Percentiles rank a stretch among this genome's conserved stretches.
Evolutionary conservation across 2,329 filamentous ascomycete species (phyloP).

Genomic region (Cladosporium austrohemisphaericum): DNA sequence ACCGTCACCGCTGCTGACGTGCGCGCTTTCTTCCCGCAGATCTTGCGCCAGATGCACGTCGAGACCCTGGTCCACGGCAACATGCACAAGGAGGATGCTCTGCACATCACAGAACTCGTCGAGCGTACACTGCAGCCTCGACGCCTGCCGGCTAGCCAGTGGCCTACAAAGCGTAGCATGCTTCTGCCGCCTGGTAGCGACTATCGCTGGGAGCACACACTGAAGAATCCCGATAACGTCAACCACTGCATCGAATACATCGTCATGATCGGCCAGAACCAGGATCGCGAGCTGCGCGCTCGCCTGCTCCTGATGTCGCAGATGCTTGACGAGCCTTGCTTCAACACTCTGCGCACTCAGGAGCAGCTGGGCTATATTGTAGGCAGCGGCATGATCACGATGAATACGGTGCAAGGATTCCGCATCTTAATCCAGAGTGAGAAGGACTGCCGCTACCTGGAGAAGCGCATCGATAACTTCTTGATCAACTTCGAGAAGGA

Average conservation of each 20-base stretch:
- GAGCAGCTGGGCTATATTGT: conserved; percentile 97
- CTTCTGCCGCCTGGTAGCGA: conserved; percentile 76
- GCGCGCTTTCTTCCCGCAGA: conserved; percentile 70
- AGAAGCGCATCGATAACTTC: conserved; percentile 84
- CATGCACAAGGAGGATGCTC: conserved; percentile 85
- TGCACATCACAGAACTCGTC: conserved; percentile 78
- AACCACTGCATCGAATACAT: conserved; percentile 52
- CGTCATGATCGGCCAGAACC: conserved; percentile 40
- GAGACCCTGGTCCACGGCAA: conserved; percentile 90
- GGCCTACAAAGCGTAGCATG: conserved; percentile 73
- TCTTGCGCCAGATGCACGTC: conserved; percentile 79
- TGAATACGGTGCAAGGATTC: conserved; percentile 74
- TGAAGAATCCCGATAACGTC: conserved; percentile 84
- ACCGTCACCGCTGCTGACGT: conserved; percentile 71
- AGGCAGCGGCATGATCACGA: conserved; percentile 70
- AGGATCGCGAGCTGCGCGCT: conserved; percentile 67
- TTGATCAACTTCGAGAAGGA: conserved; percentile 62
- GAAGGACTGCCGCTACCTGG: conserved; percentile 75
- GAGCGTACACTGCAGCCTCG: conserved; percentile 73
- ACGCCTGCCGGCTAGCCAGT: conserved; percentile 70
- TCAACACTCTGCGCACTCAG: conserved; percentile 92
- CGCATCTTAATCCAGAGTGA: conserved; percentile 93
- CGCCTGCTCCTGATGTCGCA: conserved; percentile 80
- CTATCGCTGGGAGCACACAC: conserved; percentile 72
- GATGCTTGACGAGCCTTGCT: conserved; percentile 87